These are phyloP conservation scores for Marasmius oreades DNA, from an alignment of 1,284 basidiomycete species.

Conservation along the genomic window DNA sequence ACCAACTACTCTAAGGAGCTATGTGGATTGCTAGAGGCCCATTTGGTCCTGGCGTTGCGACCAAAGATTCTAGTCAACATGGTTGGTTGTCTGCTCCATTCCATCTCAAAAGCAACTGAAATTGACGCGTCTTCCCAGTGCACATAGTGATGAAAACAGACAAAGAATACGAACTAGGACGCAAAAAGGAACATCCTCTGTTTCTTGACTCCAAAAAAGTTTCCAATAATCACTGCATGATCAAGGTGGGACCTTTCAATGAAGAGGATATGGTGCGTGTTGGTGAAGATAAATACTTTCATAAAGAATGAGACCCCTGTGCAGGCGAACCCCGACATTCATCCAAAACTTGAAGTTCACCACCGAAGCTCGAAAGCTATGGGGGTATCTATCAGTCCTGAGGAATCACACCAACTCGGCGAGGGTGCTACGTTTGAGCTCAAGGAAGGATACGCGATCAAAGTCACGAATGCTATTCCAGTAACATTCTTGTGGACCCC, in stretches of 20 bases:
- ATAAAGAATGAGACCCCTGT: neutral
- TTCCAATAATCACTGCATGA: neutral
- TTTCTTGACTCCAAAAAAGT: constrained; percentile 1
- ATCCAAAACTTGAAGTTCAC: neutral
- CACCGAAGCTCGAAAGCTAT: neutral
- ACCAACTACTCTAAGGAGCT: neutral
- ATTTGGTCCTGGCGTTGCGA: neutral
- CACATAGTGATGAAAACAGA: neutral
- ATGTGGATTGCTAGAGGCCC: neutral
- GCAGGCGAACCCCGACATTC: neutral
- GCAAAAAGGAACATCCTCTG: neutral
- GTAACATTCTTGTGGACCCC: constrained; percentile 45
- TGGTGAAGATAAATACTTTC: neutral
- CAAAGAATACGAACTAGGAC: neutral
- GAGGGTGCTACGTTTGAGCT: neutral
- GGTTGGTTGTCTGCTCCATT: neutral
- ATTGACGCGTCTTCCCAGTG: neutral
- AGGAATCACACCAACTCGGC: neutral
- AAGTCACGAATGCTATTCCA: neutral
- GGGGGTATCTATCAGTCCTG: neutral
- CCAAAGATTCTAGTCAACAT: neutral
- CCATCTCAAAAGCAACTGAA: neutral
- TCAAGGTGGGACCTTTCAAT: neutral
- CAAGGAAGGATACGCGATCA: neutral
- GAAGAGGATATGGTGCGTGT: neutral